Base-by-base conservation (phyloP, 164 flowering plant species). In the Amborella trichopoda region DNA sequence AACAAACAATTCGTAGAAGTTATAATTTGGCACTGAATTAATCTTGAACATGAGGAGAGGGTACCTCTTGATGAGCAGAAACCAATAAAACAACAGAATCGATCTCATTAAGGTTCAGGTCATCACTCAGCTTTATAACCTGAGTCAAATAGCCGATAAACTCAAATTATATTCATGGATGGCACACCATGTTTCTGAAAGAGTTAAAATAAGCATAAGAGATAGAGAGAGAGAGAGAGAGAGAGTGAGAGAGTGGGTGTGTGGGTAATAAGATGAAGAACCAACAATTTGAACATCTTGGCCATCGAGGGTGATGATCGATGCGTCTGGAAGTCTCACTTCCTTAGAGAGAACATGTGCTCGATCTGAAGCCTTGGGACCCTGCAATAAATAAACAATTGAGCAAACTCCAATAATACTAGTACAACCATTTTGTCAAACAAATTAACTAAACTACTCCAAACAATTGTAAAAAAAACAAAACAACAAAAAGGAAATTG, bases 1-100 rank as follows among this genome's bases (percentile, higher is more conserved):
- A 16, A 13, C 32, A 28, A 23, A 17, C 16, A 6, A 16, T 39
- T 17, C 5, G n/a, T 19, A 39, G n/a, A 56, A 28, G 10, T 27
- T 13, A 25, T n/a, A n/a, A n/a, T n/a, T n/a, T n/a, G n/a, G n/a
- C n/a, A n/a, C n/a, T n/a, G n/a, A n/a, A n/a, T n/a, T n/a, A n/a
- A n/a, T n/a, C n/a, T n/a, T n/a, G n/a, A n/a, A n/a, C n/a, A n/a
- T n/a, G n/a, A n/a, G n/a, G 21, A 16, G 45, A 19, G 32, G 40
- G 27, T 60, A 91, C 99, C 87, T 88, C 91, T 67, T 88, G 95
- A 67, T 93, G 85, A 23, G 91, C 86, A 67, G 81, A 73, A 28
- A 93, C 76, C 53, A 93, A 78, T 70, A 93, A 64, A 3, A 70
- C 72, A 20, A 88, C 89, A 34, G 89, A 84, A 10, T 88, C 86